These are phyloP conservation scores for Globisporangium polare DNA, from an alignment of 352 stramenopile species.

Conservation along the genomic window DNA sequence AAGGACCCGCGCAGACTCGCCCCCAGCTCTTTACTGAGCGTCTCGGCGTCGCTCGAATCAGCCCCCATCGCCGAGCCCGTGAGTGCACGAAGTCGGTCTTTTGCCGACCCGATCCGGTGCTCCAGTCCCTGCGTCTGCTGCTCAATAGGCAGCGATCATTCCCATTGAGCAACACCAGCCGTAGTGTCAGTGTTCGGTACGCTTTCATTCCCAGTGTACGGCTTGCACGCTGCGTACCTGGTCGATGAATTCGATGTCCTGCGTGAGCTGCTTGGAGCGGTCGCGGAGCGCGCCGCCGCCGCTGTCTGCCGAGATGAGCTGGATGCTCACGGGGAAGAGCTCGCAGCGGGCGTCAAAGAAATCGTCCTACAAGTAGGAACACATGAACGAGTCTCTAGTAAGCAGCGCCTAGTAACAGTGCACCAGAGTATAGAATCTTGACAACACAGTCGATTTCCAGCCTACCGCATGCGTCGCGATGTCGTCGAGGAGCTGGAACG, in stretches of 20 bases:
- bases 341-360: conserved; percentile 23
- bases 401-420: neutral
- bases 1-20: conserved; percentile 22
- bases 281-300: neutral
- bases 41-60: conserved; percentile 15
- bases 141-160: neutral
- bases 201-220: no score
- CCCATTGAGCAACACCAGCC: no score
- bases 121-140: conserved; percentile 18
- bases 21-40: conserved; percentile 26
- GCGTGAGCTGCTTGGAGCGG: neutral
- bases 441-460: neutral
- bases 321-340: conserved; percentile 21
- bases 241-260: conserved; percentile 14
- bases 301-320: conserved; percentile 12
- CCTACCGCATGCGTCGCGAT: conserved; percentile 19
- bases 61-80: neutral
- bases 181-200: no score
- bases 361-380: conserved; percentile 7
- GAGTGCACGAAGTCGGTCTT: conserved; percentile 11
- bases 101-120: conserved; percentile 15
- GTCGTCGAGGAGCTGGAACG: conserved; percentile 18
- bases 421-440: no score
- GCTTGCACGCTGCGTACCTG: no score
- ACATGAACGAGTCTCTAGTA: neutral